Conservation (phyloP, 371 early-diverging fungal species). For the Apophysomyces elegans region DNA sequence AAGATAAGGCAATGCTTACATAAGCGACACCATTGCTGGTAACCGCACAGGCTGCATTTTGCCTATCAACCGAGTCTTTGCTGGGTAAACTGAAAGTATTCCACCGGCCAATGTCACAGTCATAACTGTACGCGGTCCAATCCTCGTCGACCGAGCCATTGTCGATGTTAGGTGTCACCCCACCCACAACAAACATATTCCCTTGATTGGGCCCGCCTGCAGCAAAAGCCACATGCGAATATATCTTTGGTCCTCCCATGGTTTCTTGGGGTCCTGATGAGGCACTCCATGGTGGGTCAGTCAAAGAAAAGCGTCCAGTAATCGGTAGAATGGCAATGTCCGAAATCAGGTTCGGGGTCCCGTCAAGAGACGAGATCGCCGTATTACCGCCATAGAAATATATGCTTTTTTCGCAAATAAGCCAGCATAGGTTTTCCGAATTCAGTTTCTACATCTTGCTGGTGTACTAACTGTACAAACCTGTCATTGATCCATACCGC, state of each 20-base stretch:
- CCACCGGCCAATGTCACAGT: slow-evolving; percentile 40
- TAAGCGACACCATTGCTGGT: slow-evolving; percentile 37
- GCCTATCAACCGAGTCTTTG: slow-evolving; percentile 35
- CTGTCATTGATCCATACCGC: slow-evolving; percentile 33
- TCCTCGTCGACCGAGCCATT: slow-evolving; percentile 25
- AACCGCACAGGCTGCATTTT: slow-evolving; percentile 39
- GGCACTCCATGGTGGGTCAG: slow-evolving; percentile 45
- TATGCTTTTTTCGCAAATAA: slow-evolving; percentile 21
- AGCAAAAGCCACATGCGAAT: slow-evolving; percentile 42
- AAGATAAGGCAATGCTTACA: slow-evolving; percentile 23
- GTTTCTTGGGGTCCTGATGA: slow-evolving; percentile 43
- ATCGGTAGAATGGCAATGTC: slow-evolving; percentile 46
- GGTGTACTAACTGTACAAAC: slow-evolving; percentile 1
- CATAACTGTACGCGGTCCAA: slow-evolving; percentile 38
- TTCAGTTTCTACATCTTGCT: too few relatives aligned
- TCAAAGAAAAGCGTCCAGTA: slow-evolving; percentile 28
- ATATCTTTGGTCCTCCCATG: slow-evolving; percentile 44
- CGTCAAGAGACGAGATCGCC: slow-evolving; percentile 28
- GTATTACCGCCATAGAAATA: slow-evolving; percentile 52
- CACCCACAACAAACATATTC: slow-evolving; percentile 46
- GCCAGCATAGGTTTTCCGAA: too few relatives aligned
- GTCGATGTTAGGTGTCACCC: slow-evolving; percentile 32
- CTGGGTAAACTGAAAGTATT: slow-evolving; percentile 39
- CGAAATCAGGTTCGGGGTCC: slow-evolving; percentile 39
- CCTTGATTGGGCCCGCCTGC: slow-evolving; percentile 27